A percentile compares a stretch with the other conserved stretches of the same genome.
These are phyloP conservation scores for Darksidea phi DNA, from an alignment of 495 filamentous ascomycete species.

Conservation along the genomic window DNA sequence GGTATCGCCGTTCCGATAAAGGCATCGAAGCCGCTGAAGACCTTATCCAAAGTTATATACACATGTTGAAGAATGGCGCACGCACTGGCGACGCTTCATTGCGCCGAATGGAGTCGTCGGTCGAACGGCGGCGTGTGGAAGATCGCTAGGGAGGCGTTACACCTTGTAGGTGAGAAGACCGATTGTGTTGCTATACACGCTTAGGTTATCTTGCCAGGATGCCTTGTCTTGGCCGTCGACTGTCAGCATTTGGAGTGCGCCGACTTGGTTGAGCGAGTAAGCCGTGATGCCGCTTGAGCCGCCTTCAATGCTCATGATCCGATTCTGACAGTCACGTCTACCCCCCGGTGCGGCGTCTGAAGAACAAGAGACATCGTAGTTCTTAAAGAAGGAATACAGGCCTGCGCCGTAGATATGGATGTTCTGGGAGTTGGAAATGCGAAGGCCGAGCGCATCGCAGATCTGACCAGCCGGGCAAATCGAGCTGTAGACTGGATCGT, in stretches of 20 bases:
- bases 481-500: conserved; percentile 71
- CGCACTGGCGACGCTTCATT: too few species aligned
- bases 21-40: too few species aligned
- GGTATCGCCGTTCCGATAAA: too few species aligned
- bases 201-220: conserved; percentile 26
- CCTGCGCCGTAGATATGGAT: conserved; percentile 41
- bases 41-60: too few species aligned
- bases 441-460: conserved; percentile 82
- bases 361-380: conserved; percentile 69
- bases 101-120: too few species aligned
- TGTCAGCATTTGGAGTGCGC: conserved; percentile 75
- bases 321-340: conserved; percentile 74
- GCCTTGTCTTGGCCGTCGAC: conserved; percentile 45
- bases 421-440: conserved; percentile 49
- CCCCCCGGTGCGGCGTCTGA: conserved; percentile 26
- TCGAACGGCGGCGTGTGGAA: too few species aligned
- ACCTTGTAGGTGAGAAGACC: conserved; percentile 28
- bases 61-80: too few species aligned
- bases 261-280: conserved; percentile 82
- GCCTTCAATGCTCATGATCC: conserved; percentile 77
- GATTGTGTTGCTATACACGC: conserved; percentile 30
- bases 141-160: not conserved
- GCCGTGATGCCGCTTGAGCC: conserved; percentile 52
- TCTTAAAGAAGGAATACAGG: conserved; percentile 59
- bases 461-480: conserved; percentile 58